Base-by-base conservation (phyloP, 805 yeast genomes). In the Ogataea thermomethanolica region DNA sequence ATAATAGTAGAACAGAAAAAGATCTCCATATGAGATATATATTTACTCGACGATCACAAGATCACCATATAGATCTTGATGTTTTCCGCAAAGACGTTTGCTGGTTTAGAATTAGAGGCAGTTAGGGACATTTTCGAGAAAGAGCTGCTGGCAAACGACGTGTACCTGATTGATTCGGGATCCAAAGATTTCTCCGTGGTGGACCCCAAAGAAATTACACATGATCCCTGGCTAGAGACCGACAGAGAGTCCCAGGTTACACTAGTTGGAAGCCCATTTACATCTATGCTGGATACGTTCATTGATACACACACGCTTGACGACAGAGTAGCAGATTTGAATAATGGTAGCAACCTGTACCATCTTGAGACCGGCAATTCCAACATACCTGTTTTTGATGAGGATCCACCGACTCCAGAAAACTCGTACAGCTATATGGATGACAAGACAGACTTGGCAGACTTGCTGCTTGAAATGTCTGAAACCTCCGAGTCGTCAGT, bases 1-100 rank as follows among this genome's bases (percentile, higher is more conserved):
- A 34, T 39, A 34, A 33, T 10, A 39, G 29, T 39, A 39, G 43
- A 39, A 39, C 43, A 39, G 43, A 39, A 39, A 29, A 39, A 33
- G 43, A 39, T 39, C 43, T 29, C 12, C 21, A 8, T 8, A 22
- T 10, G 10, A 9, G 14, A 24, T 37, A 34, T 34, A 29, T 39
- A 39, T 24, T 33, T 33, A 39, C 17, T 29, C 25, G 22, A 9
- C 14, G 14, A 22, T 26, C 24, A 29, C 10, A 8, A 20, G 12
- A 13, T 12, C 7, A 3, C n/a, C 12, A 15, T 21, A 8, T 12
- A 23, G 26, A 20, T 14, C 33, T 15, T 25, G 13, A 38, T 38
- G 42, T 38, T 28, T 24, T 17, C 37, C 7, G 15, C 23, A 14
- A 35, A 28, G 8, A 13, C 33, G 14, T 27, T 25, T 15, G 13